phyloP scores from a whole-genome alignment of 2,329 filamentous ascomycete species.

The Pseudogymnoascus sp. region DNA sequence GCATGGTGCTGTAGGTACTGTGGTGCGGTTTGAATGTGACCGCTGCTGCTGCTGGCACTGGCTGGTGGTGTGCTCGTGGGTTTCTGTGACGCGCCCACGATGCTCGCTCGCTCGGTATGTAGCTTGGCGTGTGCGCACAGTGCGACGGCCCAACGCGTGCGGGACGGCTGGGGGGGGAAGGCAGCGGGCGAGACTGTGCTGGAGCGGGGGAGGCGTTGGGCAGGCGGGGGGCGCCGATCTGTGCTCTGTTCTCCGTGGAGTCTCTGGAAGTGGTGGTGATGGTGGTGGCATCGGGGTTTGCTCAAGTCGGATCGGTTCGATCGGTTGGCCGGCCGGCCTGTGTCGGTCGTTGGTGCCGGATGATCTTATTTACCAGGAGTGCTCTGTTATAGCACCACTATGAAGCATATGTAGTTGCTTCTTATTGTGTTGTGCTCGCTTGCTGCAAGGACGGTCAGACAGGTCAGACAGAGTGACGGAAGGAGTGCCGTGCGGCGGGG shows the following conservation, averaged over 20 bases:
- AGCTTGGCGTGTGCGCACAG: not conserved
- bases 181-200: not conserved
- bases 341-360: not conserved
- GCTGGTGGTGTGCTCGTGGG: not conserved
- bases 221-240: constrained; percentile 3
- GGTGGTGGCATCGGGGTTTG: not conserved
- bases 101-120: not conserved
- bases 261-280: not conserved
- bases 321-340: not conserved
- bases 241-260: not conserved
- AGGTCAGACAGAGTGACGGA: constrained; percentile 1
- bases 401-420: not conserved
- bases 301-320: not conserved
- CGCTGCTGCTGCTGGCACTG: not conserved
- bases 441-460: not conserved
- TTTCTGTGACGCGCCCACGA: not conserved
- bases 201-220: not conserved
- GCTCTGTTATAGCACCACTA: not conserved
- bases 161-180: constrained; percentile 1
- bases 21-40: not conserved
- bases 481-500: not conserved
- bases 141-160: not conserved
- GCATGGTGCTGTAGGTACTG: not conserved
- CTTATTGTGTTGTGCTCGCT: not conserved
- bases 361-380: constrained; percentile 1